These are phyloP conservation scores for Arabis hirsuta DNA, from an alignment of 345 rosid species.

Conservation along the genomic window DNA sequence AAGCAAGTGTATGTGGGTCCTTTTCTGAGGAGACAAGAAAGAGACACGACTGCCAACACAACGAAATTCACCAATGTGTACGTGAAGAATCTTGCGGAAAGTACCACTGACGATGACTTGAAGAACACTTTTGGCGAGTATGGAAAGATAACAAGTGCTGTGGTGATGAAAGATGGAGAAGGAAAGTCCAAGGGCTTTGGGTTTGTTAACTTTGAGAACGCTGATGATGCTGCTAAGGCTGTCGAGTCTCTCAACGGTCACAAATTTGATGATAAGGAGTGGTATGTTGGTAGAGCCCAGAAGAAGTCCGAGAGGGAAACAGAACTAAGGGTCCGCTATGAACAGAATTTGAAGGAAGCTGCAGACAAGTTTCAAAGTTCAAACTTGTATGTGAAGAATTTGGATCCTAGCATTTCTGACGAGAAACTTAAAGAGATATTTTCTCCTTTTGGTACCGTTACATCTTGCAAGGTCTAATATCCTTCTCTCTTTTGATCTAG, in stretches of 20 bases:
- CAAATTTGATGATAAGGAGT: slow-evolving; percentile 78
- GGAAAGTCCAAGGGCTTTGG: slow-evolving; percentile 92
- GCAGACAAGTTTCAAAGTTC: slow-evolving; percentile 85
- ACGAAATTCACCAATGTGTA: slow-evolving; percentile 82
- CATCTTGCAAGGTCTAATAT: slow-evolving; percentile 85
- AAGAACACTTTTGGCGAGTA: slow-evolving; percentile 69
- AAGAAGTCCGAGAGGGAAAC: slow-evolving; percentile 86
- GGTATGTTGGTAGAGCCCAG: slow-evolving; percentile 95
- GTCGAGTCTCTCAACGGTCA: slow-evolving; percentile 85
- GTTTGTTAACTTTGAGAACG: slow-evolving; percentile 85
- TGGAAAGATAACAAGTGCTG: slow-evolving; percentile 89
- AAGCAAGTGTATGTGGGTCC: slow-evolving; percentile 98
- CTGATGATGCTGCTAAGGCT: slow-evolving; percentile 86
- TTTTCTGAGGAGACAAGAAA: slow-evolving; percentile 87
- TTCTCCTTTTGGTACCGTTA: slow-evolving; percentile 71
- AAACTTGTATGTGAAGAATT: slow-evolving; percentile 84
- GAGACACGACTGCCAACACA: slow-evolving; percentile 56
- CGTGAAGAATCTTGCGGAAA: slow-evolving; percentile 79
- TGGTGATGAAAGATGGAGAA: slow-evolving; percentile 81
- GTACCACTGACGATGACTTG: slow-evolving; percentile 76
- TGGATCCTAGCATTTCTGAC: slow-evolving; percentile 83
- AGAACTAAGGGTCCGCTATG: slow-evolving; percentile 73
- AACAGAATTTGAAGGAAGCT: slow-evolving; percentile 84
- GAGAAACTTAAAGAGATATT: slow-evolving; percentile 89
- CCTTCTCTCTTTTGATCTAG: neutral